Evolutionary conservation across 1,284 basidiomycete species (phyloP), one percentile per base, ranked within the genome.

Genomic region (Phylloboletellus chloephorus): DNA sequence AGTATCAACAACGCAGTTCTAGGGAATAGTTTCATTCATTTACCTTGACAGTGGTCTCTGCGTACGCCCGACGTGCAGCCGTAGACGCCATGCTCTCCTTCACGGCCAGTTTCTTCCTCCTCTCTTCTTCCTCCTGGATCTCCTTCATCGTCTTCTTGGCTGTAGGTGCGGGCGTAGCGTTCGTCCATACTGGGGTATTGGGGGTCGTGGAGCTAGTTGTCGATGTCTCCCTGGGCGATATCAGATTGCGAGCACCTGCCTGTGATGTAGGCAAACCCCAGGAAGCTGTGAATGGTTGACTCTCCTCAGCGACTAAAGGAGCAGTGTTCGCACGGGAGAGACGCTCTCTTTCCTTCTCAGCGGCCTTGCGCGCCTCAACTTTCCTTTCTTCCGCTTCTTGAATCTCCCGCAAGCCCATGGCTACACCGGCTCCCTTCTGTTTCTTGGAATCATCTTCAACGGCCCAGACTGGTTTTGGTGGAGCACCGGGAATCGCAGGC

Each of bases 51-150:
- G 86, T 82, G 19, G 81, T 79, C 50, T 93, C 90, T 11, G 87
- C 85, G 56, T 92, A 87, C 4, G 72, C 83, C 45, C 89, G 73
- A 61, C 85, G 79, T 11, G 77, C 68, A 23, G 75, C 69, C 25
- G 71, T 66, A 30, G 73, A 65, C 15, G 74, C 72, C 39, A 70
- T 67, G 34, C 73, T 74, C 48, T 87, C 82, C 54, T 82, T 85
- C 11, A 71, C 67, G 1, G 68, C 73, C 40, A 69, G 60, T 59
- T 81, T 84, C 72, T 90, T 92, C 50, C 83, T 74, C 50, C 70
- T 77, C 67, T 96, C 87, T 62, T 99, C 95, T 57, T 98, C 95
- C 63, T 98, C 93, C 63, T 97, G 91, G 34, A 98, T 98, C 68
- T 98, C 93, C 71, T 94, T 96, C 80, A 98, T 86, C 2, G 89